These are phyloP conservation scores for Solanum sitiens DNA, from an alignment of 257 asterid species.

Conservation along the genomic window DNA sequence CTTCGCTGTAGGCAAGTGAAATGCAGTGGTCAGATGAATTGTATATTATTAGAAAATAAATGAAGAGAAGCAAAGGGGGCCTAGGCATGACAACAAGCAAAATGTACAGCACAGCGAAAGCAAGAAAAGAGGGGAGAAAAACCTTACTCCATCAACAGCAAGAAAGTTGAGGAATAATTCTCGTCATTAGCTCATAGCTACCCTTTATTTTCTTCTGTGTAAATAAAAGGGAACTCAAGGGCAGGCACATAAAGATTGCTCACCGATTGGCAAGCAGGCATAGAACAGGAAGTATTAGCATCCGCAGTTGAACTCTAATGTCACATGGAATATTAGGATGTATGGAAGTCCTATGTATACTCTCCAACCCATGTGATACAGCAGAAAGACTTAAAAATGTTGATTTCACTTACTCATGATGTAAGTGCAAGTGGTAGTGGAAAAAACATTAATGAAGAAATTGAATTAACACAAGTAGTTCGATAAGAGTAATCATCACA, in stretches of 20 bases:
- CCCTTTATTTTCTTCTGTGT: neutral
- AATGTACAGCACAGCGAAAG: neutral
- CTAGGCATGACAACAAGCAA: neutral
- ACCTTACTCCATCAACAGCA: neutral
- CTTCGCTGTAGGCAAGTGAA: conserved; percentile 51
- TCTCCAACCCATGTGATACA: neutral
- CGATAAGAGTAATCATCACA: neutral
- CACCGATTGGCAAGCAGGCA: neutral
- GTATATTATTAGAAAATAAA: conserved; percentile 6
- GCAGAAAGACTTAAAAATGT: neutral
- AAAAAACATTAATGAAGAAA: neutral
- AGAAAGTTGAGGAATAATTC: neutral
- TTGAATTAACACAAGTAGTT: neutral
- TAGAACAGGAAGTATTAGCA: neutral
- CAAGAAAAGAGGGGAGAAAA: neutral
- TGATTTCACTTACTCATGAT: neutral
- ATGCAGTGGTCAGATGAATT: conserved; percentile 1
- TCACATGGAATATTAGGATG: neutral
- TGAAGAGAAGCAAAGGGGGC: neutral
- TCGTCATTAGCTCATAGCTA: neutral
- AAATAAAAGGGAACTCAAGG: neutral
- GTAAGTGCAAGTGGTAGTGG: neutral
- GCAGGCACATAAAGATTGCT: neutral
- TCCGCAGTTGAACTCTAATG: neutral
- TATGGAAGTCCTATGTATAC: neutral